A percentile compares a stretch with the other conserved stretches of the same genome.
These are phyloP conservation scores for Xylaria arbuscula DNA, from an alignment of 2,329 filamentous ascomycete species.

Conservation along the genomic window DNA sequence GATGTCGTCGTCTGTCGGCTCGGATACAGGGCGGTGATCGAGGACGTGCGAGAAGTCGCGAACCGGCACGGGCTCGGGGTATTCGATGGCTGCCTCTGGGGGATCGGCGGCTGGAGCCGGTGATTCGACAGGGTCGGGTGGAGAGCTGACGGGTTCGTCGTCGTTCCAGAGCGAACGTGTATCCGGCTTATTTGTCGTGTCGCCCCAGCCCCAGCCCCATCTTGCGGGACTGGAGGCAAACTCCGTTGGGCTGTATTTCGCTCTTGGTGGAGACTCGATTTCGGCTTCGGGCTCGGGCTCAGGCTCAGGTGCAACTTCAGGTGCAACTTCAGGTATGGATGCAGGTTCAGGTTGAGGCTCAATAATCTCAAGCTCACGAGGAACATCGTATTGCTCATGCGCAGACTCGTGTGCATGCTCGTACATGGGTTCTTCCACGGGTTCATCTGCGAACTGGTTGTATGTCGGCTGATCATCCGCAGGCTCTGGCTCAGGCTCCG, in stretches of 20 bases:
- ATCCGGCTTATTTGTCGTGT: background rate
- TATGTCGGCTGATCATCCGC: background rate
- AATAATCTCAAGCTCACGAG: background rate
- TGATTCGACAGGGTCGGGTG: background rate
- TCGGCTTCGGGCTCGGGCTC: background rate
- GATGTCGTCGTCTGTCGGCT: background rate
- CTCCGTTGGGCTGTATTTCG: slow-evolving; percentile 1
- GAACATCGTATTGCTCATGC: background rate
- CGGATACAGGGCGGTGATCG: background rate
- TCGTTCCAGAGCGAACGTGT: background rate
- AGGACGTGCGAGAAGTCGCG: slow-evolving; percentile 9
- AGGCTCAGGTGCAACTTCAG: background rate
- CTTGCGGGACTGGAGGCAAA: background rate
- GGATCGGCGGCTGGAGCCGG: background rate
- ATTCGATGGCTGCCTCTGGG: background rate
- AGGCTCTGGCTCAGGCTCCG: background rate
- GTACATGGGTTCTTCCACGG: background rate
- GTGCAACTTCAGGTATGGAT: background rate
- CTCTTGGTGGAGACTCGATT: background rate
- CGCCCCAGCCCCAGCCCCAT: slow-evolving; percentile 1
- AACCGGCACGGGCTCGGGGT: background rate
- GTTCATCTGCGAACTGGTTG: background rate
- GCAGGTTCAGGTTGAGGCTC: background rate
- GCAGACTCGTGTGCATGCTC: background rate
- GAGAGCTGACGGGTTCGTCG: slow-evolving; percentile 4